Evolutionary conservation across 2,329 filamentous ascomycete genomes (phyloP), one percentile per base, ranked within the genome.

Genomic region (Arthroderma sp.): DNA sequence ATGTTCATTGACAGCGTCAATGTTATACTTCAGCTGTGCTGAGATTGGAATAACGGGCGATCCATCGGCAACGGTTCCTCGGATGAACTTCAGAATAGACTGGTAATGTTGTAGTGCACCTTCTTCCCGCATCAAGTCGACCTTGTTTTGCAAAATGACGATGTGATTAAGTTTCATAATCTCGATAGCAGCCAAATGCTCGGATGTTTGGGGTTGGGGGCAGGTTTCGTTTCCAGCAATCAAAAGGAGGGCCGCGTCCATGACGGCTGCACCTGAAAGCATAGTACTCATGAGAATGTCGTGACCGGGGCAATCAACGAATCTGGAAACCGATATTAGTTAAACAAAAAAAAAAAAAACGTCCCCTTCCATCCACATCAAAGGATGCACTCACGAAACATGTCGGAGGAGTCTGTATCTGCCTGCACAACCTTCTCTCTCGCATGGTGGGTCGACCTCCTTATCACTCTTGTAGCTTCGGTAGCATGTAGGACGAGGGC

Each of bases 211-310:
- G 42, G 91, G 91, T 68, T 98, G 91, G 31, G 91, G 91, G 72
- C 91, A 96, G 43, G 86, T 81, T 82, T 98, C 91, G 72, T 98
- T 98, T 65, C 91, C 91, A 50, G 91, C 91, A 63, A 98, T 95
- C 44, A 98, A 76, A 45, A 98, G 79, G 49, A 98, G 78, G 11
- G 91, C 91, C 53, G 91, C 91, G 69, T 98, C 91, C 91, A 98
- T 98, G 77, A 98, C 91, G 53, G 91, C 91, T 58, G 91, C 91
- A 61, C 91, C 91, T 62, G 91, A 98, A 75, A 98, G 82, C 91
- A 98, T 98, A 58, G 91, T 98, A 70, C 89, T 96, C 91, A 98
- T 98, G 66, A 98, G 88, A 87, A 98, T 98, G 71, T 98, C 91
- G 85, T 98, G 91, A 68, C 91, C 91, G 46, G 91, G 91, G 75